Evolutionary conservation across 129 eudicot species (phyloP), one percentile per base, ranked within the genome.

Genomic region (Lactuca saligna): DNA sequence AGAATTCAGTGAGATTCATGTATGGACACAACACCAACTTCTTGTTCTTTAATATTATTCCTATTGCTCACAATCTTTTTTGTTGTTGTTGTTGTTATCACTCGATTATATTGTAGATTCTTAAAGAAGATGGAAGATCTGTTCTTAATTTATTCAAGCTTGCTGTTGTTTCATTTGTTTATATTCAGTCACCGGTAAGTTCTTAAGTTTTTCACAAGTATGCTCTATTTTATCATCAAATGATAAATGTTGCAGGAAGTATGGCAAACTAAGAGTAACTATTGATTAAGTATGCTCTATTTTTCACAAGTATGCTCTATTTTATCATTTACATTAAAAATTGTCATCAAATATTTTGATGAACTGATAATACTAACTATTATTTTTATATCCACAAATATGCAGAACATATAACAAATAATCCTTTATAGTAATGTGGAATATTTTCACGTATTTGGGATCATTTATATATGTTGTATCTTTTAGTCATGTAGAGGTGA

Each of bases 1-100:
- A 82, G 96, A 91, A 74, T 84, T 88, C 70, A 88, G 94, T 76
- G 96, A 91, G 84, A 91, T 91, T 83, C 85, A 88, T 84, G 97
- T 91, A 82, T 48, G 88, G 42, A 17, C 51, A n/a, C 38, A 53
- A 64, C 66, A 37, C 58, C 34, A 68, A 12, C 11, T 57, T 54
- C 61, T 68, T 7, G 2, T 20, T 63, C 42, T 53, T 69, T 46
- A 37, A 37, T 9, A 33, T 17, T 63, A 33, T 11, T 51, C 13
- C n/a, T 50, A 54, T 17, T 9, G 11, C 46, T 48, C 42, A 60
- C 46, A 10, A 13, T 68, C 37, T 48, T 59, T 20, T 20, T 20
- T 20, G 0, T 20, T 20, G 20, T 20, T 20, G 0, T 65, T 48
- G 35, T 38, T 73, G 37, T 70, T 71, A 62, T 71, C 79, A 64